Percentiles rank a stretch among this genome's conserved stretches.
These are phyloP conservation scores for Pontederia paniculata DNA, from an alignment of 176 grass and related monocot genomes.

Conservation along the genomic window DNA sequence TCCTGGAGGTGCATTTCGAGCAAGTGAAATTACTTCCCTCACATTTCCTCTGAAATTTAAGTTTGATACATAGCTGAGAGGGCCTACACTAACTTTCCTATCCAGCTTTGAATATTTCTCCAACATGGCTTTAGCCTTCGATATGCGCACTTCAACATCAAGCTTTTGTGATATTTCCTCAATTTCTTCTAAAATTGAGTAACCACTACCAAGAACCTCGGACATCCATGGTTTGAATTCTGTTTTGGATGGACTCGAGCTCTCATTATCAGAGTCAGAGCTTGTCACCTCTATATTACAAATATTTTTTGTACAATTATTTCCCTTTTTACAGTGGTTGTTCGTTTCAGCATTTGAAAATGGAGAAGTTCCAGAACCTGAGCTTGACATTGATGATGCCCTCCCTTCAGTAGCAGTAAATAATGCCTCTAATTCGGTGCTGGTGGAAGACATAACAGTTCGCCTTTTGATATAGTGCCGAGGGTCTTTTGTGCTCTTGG, in stretches of 20 bases:
- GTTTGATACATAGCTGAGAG: slow-evolving; percentile 48
- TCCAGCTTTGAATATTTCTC: slow-evolving; percentile 56
- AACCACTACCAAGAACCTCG: slow-evolving; percentile 36
- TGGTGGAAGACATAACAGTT: slow-evolving; percentile 67
- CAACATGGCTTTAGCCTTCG: slow-evolving; percentile 46
- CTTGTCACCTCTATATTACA: slow-evolving; percentile 43
- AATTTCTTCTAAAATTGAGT: slow-evolving; percentile 34
- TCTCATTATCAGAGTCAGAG: slow-evolving; percentile 78
- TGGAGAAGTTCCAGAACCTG: slow-evolving; percentile 71
- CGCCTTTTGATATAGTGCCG: slow-evolving; percentile 49
- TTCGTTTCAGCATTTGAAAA: slow-evolving; percentile 66
- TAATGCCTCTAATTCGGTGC: slow-evolving; percentile 57
- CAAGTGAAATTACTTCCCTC: slow-evolving; percentile 64
- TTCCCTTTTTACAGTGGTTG: slow-evolving; percentile 34
- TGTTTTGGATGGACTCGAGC: slow-evolving; percentile 43
- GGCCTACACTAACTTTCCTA: slow-evolving; percentile 48
- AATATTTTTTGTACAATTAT: slow-evolving; percentile 30
- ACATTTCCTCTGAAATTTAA: slow-evolving; percentile 73
- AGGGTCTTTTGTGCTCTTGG: slow-evolving; percentile 33
- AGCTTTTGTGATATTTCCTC: slow-evolving; percentile 20
- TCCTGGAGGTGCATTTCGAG: slow-evolving; percentile 57
- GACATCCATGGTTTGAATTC: slow-evolving; percentile 74
- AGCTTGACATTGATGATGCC: slow-evolving; percentile 86
- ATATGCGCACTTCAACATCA: slow-evolving; percentile 4
- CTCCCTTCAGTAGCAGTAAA: slow-evolving; percentile 78